phyloP scores from a whole-genome alignment of 129 eudicot species.

The Heracleum sosnowskyi region DNA sequence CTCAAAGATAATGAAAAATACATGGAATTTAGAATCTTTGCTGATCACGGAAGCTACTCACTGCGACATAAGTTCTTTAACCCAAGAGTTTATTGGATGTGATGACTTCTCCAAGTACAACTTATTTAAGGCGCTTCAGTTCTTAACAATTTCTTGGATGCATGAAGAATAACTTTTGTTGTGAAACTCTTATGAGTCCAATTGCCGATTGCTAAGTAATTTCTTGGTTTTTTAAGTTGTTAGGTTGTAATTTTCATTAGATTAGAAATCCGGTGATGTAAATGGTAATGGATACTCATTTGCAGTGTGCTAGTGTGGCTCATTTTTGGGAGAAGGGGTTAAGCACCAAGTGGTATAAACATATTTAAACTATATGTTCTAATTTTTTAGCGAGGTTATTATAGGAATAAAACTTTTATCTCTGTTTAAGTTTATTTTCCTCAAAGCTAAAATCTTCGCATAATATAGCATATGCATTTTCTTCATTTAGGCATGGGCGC shows the following conservation, averaged over 20 bases:
- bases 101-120: background rate
- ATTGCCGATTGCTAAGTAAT: background rate
- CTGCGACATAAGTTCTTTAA: background rate
- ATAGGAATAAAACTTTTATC: background rate
- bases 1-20: background rate
- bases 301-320: background rate
- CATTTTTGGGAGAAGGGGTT: background rate
- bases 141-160: background rate
- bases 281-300: background rate
- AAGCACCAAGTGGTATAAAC: background rate
- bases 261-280: background rate
- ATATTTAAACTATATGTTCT: background rate
- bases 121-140: background rate
- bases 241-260: background rate
- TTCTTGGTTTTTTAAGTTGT: no score
- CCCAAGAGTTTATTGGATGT: background rate
- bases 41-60: background rate
- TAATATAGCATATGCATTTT: constrained; percentile 4
- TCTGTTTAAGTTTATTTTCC: background rate
- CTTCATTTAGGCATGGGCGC: constrained; percentile 57
- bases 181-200: background rate
- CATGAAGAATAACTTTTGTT: background rate
- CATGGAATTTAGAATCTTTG: background rate
- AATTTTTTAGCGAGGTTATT: background rate
- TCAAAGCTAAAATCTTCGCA: background rate